Evolutionary conservation across 306 rosid genomes (phyloP), one percentile per base, ranked within the genome.

Genomic region (Vigna nakashimae): DNA sequence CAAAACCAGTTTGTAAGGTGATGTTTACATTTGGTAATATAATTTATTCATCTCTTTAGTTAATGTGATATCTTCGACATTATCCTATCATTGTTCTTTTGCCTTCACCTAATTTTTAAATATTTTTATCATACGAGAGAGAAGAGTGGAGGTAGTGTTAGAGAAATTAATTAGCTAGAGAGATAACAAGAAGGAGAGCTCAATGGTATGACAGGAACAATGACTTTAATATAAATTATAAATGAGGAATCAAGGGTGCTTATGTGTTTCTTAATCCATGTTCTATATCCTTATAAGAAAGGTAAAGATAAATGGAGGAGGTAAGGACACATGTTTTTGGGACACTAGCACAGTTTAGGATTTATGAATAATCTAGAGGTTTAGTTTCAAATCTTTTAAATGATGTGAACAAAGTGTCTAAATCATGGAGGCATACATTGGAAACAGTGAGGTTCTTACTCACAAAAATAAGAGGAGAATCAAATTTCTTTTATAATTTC

Each of bases 241-340:
- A 55, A 18, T 3, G 13, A 55, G 60, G 60, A 20, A 24, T 8
- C 60, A 18, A 7, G 17, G 3, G 8, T 38, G 1, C 9, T 38
- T 38, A 7, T 20, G 62, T 1, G 2, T 55, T 18, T 55, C 28
- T 55, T 55, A 55, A 53, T 52, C 22, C 2, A 18, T 53, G 24
- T 38, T 53, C 5, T 26, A 26, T 26, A 26, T 26, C 3, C 28
- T 26, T 26, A 26, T 18, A 53, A 20, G 5, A 55, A 11, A 55
- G 6, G 22, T 56, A 56, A 56, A 56, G 9, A 9, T 32, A 20
- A 56, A 56, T 24, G 16, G 16, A 22, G 63, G 34, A 56, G 34
- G 63, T 24, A 9, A 28, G 22, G 24, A 20, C 59, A 53, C 34
- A 30, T 70, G 18, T n/a, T 30, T 69, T 75, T 63, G 71, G 72